A percentile compares a stretch with the other conserved stretches of the same genome.
Evolutionary conservation across 257 asterid genomes (phyloP).

Genomic region (Petunia axillaris): DNA sequence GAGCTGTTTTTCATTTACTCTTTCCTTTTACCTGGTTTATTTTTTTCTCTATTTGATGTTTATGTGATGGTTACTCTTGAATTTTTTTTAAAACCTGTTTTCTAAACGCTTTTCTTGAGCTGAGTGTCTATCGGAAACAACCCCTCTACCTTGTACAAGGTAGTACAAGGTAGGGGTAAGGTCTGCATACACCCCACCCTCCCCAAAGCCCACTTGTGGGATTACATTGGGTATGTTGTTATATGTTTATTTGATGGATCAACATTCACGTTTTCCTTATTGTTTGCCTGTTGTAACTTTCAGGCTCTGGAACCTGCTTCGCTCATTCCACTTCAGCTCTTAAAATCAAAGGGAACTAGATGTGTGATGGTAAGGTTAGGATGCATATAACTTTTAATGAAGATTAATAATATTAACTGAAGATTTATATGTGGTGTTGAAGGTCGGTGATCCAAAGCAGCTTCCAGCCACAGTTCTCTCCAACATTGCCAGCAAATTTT

Average conservation of each 20-base stretch:
- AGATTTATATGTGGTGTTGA: conserved; percentile 29
- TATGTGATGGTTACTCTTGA: conserved; percentile 7
- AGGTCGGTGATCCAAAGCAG: conserved; percentile 99
- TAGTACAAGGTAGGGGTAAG: no score
- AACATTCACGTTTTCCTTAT: background rate
- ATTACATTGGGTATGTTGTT: no score
- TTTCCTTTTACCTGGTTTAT: conserved; percentile 30
- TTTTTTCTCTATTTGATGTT: conserved; percentile 25
- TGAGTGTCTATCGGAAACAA: no score
- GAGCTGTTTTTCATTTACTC: conserved; percentile 21
- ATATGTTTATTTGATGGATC: background rate
- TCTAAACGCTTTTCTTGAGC: background rate
- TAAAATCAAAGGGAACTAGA: conserved; percentile 84
- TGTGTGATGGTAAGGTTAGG: conserved; percentile 82
- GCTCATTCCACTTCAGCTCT: conserved; percentile 95
- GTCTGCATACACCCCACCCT: no score
- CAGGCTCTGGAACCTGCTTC: conserved; percentile 99
- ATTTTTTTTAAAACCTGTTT: conserved; percentile 31
- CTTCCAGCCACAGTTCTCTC: conserved; percentile 99
- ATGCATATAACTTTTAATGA: conserved; percentile 28
- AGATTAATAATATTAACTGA: conserved; percentile 33
- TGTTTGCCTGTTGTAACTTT: conserved; percentile 20
- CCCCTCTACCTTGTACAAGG: no score
- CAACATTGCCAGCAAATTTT: conserved; percentile 84
- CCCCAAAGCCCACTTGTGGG: no score